Conservation (phyloP, 176 grass and related monocot genomes). For the Hsuehochloa calcarea region DNA sequence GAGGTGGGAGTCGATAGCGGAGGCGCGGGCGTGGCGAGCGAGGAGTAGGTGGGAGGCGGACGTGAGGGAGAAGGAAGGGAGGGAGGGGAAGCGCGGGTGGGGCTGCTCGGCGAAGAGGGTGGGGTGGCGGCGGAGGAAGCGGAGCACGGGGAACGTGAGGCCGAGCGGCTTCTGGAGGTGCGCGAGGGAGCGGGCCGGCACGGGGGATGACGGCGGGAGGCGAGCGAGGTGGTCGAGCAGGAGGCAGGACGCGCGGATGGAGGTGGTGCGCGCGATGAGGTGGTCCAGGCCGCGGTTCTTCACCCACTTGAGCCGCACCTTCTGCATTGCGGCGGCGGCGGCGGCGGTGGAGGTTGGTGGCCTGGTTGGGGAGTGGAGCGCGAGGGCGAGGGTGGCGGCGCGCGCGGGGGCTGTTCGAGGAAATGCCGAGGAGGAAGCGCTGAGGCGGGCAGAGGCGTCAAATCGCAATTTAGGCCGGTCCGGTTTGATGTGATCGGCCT, state of each 20-base stretch:
- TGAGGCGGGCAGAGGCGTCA: background rate
- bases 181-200: slow-evolving; percentile 68
- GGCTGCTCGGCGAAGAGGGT: slow-evolving; percentile 70
- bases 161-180: slow-evolving; percentile 72
- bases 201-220: slow-evolving; percentile 26
- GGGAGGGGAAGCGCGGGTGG: slow-evolving; percentile 75
- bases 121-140: slow-evolving; percentile 90
- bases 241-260: slow-evolving; percentile 74
- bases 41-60: slow-evolving; percentile 54
- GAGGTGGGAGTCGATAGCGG: slow-evolving; percentile 55
- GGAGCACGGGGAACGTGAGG: slow-evolving; percentile 75
- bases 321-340: slow-evolving; percentile 43
- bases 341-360: no score
- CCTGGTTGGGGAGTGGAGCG: background rate
- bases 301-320: slow-evolving; percentile 95
- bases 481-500: no score
- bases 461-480: background rate
- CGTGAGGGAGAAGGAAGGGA: slow-evolving; percentile 74
- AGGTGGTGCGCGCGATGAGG: slow-evolving; percentile 78
- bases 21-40: slow-evolving; percentile 40
- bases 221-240: slow-evolving; percentile 77
- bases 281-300: slow-evolving; percentile 94
- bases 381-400: background rate
- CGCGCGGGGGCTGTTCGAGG: slow-evolving; percentile 19
- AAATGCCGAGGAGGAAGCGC: slow-evolving; percentile 18